A percentile compares a stretch with the other conserved stretches of the same genome.
Conservation (phyloP, 768 basidiomycete genomes). For the Xanthoconium stramineum region DNA sequence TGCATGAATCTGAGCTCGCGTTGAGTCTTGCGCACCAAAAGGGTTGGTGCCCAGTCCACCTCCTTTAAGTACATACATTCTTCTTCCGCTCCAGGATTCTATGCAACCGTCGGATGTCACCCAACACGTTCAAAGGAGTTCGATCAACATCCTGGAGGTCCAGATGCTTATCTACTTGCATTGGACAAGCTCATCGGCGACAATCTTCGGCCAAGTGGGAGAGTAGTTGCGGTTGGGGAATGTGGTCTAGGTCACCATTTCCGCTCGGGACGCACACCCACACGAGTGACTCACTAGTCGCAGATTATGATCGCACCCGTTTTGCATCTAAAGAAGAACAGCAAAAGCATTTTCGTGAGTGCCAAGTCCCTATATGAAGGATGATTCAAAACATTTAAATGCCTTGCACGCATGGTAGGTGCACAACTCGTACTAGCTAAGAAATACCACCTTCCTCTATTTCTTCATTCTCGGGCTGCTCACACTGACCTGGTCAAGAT, state of each 20-base stretch:
- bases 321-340: slow-evolving; percentile 62
- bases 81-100: slow-evolving; percentile 43
- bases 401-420: slow-evolving; percentile 25
- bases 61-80: neutral
- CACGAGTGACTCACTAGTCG: neutral
- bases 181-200: slow-evolving; percentile 52
- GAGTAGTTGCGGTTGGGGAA: slow-evolving; percentile 74
- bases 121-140: slow-evolving; percentile 75
- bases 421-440: slow-evolving; percentile 64
- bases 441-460: slow-evolving; percentile 70
- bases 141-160: slow-evolving; percentile 51
- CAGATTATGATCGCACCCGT: slow-evolving; percentile 76
- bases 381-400: neutral
- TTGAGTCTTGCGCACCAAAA: slow-evolving; percentile 57
- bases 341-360: slow-evolving; percentile 58
- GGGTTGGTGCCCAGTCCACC: slow-evolving; percentile 32
- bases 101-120: slow-evolving; percentile 77
- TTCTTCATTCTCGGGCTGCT: slow-evolving; percentile 78
- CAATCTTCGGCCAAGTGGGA: slow-evolving; percentile 50
- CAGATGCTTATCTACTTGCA: slow-evolving; percentile 56
- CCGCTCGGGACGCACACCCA: neutral
- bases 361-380: neutral
- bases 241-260: slow-evolving; percentile 62
- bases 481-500: slow-evolving; percentile 67
- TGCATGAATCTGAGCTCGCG: slow-evolving; percentile 60